These are phyloP conservation scores for Colletotrichum horii DNA, from an alignment of 2,329 filamentous ascomycete species.

Conservation along the genomic window DNA sequence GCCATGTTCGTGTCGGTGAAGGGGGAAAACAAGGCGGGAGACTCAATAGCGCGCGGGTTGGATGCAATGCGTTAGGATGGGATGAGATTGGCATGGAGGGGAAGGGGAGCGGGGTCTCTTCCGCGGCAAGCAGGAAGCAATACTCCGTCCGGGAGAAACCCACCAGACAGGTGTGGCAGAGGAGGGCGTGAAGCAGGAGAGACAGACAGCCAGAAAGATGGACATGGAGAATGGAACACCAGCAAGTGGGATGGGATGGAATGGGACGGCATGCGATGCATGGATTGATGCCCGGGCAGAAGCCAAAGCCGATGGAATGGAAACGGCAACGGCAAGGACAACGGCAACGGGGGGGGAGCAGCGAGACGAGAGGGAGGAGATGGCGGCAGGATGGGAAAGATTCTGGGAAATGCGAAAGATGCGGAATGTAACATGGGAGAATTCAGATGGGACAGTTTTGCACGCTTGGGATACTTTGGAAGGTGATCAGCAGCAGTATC, in stretches of 20 bases:
- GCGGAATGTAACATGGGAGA: neutral
- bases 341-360: neutral
- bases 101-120: neutral
- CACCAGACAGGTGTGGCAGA: neutral
- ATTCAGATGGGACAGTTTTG: neutral
- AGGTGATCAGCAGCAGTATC: neutral
- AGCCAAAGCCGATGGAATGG: neutral
- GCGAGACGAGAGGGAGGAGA: neutral
- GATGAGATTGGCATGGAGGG: neutral
- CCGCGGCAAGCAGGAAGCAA: neutral
- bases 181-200: neutral
- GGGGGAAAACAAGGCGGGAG: neutral
- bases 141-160: neutral
- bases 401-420: neutral
- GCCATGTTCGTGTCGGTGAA: conserved; percentile 2
- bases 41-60: neutral
- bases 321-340: neutral
- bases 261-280: neutral
- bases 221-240: neutral
- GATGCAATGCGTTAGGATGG: neutral
- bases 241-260: neutral
- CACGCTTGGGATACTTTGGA: neutral
- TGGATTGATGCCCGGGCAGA: neutral
- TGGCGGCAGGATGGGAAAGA: neutral
- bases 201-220: neutral